A percentile compares a stretch with the other conserved stretches of the same genome.
These are phyloP conservation scores for Sphaceloma murrayae DNA, from an alignment of 2,329 filamentous ascomycete genomes.

Conservation along the genomic window DNA sequence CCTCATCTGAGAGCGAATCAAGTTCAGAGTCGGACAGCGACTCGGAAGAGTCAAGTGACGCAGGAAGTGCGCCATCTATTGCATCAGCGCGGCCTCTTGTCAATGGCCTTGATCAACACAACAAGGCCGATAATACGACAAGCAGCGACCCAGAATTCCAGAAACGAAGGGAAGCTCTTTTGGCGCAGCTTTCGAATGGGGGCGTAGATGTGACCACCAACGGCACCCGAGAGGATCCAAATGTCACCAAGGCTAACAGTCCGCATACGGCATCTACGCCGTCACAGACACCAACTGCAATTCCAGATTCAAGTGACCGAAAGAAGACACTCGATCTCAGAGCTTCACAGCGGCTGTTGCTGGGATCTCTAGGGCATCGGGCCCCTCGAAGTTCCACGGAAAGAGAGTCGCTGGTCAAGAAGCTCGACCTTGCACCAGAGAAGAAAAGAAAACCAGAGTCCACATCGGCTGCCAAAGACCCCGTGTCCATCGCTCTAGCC, in stretches of 20 bases:
- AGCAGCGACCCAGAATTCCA: conserved; percentile 34
- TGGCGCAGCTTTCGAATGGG: conserved; percentile 43
- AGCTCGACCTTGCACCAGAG: conserved; percentile 32
- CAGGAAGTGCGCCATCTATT: neutral
- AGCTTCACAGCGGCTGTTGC: conserved; percentile 58
- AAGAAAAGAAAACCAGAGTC: conserved; percentile 13
- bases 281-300: neutral
- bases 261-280: neutral
- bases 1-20: neutral
- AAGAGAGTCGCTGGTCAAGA: conserved; percentile 52
- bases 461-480: conserved; percentile 21
- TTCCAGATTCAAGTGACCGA: conserved; percentile 21
- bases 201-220: conserved; percentile 39
- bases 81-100: neutral
- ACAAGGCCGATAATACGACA: conserved; percentile 23
- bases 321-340: conserved; percentile 46
- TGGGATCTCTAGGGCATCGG: conserved; percentile 61
- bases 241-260: neutral
- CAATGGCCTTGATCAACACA: conserved; percentile 10
- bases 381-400: conserved; percentile 60
- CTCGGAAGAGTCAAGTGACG: neutral
- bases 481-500: conserved; percentile 18
- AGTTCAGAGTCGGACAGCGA: neutral
- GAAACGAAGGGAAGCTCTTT: conserved; percentile 41
- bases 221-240: neutral